Evolutionary conservation across 192 early-diverging fungal species (phyloP).

Genomic region (Backusella sp.): DNA sequence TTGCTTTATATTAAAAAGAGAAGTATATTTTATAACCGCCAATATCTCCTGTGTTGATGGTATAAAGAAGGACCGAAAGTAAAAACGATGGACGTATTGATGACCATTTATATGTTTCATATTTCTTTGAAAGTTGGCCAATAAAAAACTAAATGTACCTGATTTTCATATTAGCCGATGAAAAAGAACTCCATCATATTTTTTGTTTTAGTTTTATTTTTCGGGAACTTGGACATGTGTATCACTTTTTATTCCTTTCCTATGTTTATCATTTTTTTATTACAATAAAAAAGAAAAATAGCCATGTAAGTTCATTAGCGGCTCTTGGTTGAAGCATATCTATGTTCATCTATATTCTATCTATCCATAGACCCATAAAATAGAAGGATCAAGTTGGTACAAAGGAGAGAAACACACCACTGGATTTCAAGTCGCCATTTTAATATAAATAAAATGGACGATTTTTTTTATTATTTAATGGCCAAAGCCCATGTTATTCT

Average conservation of each 20-base stretch:
- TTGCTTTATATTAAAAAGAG: not conserved
- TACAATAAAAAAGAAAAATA: not conserved
- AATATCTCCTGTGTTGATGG: too few species aligned
- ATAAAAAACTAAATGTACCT: not conserved
- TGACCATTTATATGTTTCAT: not conserved
- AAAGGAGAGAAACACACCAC: not conserved
- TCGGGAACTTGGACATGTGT: not conserved
- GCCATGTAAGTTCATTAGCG: not conserved
- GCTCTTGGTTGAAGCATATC: not conserved
- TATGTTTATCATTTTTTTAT: not conserved
- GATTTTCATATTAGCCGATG: not conserved
- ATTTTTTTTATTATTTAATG: not conserved
- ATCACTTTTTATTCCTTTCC: not conserved
- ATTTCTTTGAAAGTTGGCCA: not conserved
- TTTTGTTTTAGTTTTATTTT: not conserved
- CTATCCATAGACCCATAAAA: not conserved
- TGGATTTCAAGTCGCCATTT: not conserved
- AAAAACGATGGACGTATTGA: not conserved
- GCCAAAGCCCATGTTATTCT: not conserved
- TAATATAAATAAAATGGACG: not conserved
- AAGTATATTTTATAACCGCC: not conserved
- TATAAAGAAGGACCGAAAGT: not conserved
- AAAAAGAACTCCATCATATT: not conserved
- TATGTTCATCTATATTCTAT: not conserved
- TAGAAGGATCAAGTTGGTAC: not conserved